Percentiles rank a stretch among this genome's conserved stretches.
Conservation (phyloP, 257 asterid genomes). For the Ilex aquifolium region DNA sequence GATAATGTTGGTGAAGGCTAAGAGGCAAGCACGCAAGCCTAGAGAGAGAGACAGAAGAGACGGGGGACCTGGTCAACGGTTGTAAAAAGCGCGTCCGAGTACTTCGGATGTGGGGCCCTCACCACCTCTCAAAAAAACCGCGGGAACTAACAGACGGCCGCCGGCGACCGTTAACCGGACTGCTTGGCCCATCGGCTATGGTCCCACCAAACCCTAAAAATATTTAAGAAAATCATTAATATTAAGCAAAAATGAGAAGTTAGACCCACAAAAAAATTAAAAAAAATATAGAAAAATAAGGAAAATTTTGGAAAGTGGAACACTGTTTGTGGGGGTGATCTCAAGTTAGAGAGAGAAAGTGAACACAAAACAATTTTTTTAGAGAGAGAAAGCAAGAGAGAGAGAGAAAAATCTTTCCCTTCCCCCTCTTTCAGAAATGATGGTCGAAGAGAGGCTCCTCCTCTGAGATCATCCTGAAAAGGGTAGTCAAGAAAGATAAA, state of each 20-base stretch:
- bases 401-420: conserved; percentile 17
- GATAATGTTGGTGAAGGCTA: not conserved
- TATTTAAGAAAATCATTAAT: too few relatives aligned
- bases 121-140: too few relatives aligned
- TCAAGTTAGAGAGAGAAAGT: conserved; percentile 12
- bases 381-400: conserved; percentile 47
- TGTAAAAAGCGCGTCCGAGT: conserved; percentile 9
- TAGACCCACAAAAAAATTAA: too few relatives aligned
- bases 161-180: too few relatives aligned
- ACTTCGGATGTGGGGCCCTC: not conserved
- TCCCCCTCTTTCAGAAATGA: conserved; percentile 63
- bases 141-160: too few relatives aligned
- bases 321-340: conserved; percentile 1
- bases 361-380: conserved; percentile 17
- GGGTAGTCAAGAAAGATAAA: conserved; percentile 47
- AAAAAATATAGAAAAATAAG: too few relatives aligned
- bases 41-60: too few relatives aligned
- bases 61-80: not conserved
- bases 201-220: too few relatives aligned
- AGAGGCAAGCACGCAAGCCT: not conserved
- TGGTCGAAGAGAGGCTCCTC: conserved; percentile 72
- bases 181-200: too few relatives aligned
- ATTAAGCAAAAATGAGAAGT: too few relatives aligned
- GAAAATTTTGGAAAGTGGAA: too few relatives aligned
- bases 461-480: conserved; percentile 87